A percentile compares a stretch with the other conserved stretches of the same genome.
phyloP scores from a whole-genome alignment of 176 grass and related monocot species.

The Paspalum notatum region DNA sequence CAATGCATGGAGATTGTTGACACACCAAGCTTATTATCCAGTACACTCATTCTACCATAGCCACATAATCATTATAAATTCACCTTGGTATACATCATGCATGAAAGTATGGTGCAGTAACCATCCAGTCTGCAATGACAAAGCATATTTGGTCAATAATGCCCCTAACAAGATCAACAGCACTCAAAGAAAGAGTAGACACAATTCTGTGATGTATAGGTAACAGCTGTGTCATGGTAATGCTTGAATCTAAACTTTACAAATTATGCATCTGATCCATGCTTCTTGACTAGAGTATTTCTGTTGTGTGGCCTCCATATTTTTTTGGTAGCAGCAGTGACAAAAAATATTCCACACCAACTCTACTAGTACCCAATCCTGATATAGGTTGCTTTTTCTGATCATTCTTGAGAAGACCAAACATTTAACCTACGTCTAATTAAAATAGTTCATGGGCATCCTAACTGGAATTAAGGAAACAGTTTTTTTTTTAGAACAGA shows the following conservation, averaged over 20 bases:
- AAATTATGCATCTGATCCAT: conserved; percentile 14
- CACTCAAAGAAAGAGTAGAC: neutral
- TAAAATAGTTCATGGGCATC: conserved; percentile 8
- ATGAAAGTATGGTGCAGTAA: conserved; percentile 39
- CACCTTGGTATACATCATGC: conserved; percentile 18
- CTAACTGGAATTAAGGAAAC: conserved; percentile 20
- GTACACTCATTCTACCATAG: neutral
- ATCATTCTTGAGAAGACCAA: too few relatives aligned
- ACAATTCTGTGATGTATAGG: conserved; percentile 10
- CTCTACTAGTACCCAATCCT: neutral
- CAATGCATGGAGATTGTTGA: neutral
- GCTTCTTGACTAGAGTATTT: conserved; percentile 28
- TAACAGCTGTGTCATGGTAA: conserved; percentile 2
- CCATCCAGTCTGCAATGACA: conserved; percentile 45
- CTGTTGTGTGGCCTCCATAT: conserved; percentile 8
- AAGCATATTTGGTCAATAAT: conserved; percentile 40
- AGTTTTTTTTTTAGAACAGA: too few relatives aligned
- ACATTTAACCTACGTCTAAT: neutral
- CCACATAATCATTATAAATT: neutral
- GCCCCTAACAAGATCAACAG: conserved; percentile 24
- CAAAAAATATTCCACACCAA: conserved; percentile 18
- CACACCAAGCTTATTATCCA: neutral
- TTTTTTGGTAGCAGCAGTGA: conserved; percentile 18
- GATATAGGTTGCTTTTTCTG: conserved; percentile 48
- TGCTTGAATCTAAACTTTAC: conserved; percentile 30